These are phyloP conservation scores for Microdochium bolleyi DNA, from an alignment of 2,329 filamentous ascomycete species.

Conservation along the genomic window DNA sequence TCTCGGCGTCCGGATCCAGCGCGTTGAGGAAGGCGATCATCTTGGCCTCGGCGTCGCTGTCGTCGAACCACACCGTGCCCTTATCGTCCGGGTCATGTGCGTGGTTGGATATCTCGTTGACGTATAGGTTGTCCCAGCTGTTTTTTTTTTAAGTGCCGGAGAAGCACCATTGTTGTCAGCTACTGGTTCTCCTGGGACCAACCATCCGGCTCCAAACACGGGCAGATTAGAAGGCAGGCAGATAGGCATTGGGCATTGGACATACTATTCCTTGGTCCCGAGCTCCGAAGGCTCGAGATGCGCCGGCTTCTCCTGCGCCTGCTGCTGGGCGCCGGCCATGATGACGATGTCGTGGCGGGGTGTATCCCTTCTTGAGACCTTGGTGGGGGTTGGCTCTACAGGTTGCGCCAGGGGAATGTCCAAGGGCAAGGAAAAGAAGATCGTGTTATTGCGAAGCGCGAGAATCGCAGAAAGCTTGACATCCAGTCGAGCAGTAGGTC, in stretches of 20 bases:
- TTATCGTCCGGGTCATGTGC: slow-evolving; percentile 65
- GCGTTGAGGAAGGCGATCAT: slow-evolving; percentile 60
- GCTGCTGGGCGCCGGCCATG: slow-evolving; percentile 13
- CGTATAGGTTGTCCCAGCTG: slow-evolving; percentile 73
- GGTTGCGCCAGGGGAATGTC: no score
- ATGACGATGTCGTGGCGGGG: not conserved
- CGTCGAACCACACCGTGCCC: slow-evolving; percentile 94
- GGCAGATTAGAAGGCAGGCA: no score
- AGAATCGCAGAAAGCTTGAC: no score
- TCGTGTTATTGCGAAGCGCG: no score
- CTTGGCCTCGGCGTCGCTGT: slow-evolving; percentile 79
- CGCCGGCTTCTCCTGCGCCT: slow-evolving; percentile 38
- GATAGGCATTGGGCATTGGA: no score
- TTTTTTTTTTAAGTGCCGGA: not conserved
- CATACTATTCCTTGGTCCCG: slow-evolving; percentile 86
- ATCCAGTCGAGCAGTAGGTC: no score
- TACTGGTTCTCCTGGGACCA: no score
- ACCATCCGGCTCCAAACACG: no score
- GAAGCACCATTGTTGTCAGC: slow-evolving; percentile 3
- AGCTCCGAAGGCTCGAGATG: slow-evolving; percentile 71
- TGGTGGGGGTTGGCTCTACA: no score
- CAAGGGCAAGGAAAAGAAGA: no score
- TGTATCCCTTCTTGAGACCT: not conserved
- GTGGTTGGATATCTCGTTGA: slow-evolving; percentile 64
- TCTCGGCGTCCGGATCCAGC: slow-evolving; percentile 11